Evolutionary conservation across 768 basidiomycete species (phyloP).

Genomic region (Hericium alpestre): DNA sequence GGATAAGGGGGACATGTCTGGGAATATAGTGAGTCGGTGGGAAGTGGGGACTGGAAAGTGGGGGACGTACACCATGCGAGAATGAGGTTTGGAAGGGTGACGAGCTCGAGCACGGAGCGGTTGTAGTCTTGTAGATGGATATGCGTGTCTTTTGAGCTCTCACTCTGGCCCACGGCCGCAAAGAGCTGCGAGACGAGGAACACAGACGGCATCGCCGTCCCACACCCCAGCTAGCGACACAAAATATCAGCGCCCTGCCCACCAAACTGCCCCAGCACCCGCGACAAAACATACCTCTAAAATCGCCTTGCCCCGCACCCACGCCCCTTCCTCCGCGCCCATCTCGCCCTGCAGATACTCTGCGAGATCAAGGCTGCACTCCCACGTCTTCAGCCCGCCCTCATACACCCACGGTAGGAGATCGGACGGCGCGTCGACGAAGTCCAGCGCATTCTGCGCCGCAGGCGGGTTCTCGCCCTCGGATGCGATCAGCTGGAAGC

Average conservation of each 20-base stretch:
- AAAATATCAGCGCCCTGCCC: not conserved
- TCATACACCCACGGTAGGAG: slow-evolving; percentile 89
- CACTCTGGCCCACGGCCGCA: slow-evolving; percentile 16
- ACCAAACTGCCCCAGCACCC: not conserved
- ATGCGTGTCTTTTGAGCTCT: slow-evolving; percentile 27
- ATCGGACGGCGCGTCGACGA: slow-evolving; percentile 78
- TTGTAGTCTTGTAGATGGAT: slow-evolving; percentile 93
- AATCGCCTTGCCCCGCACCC: slow-evolving; percentile 40
- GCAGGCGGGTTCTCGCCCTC: not conserved
- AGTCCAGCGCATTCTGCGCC: slow-evolving; percentile 29
- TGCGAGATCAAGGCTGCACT: slow-evolving; percentile 84
- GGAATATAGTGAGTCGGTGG: not conserved
- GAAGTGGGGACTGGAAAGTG: not conserved
- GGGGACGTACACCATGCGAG: slow-evolving; percentile 67
- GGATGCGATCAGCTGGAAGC: slow-evolving; percentile 83
- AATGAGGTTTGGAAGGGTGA: slow-evolving; percentile 70
- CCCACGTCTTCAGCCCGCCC: slow-evolving; percentile 97
- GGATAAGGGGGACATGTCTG: slow-evolving; percentile 57
- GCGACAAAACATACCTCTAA: slow-evolving; percentile 52
- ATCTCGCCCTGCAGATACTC: slow-evolving; percentile 38
- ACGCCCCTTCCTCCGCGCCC: slow-evolving; percentile 14
- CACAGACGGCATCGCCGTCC: slow-evolving; percentile 78
- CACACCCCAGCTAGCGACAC: slow-evolving; percentile 73
- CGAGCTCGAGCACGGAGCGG: slow-evolving; percentile 62
- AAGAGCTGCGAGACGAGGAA: slow-evolving; percentile 61